Evolutionary conservation across 495 filamentous ascomycete species (phyloP).

Genomic region (Penicillium longicatenatum): DNA sequence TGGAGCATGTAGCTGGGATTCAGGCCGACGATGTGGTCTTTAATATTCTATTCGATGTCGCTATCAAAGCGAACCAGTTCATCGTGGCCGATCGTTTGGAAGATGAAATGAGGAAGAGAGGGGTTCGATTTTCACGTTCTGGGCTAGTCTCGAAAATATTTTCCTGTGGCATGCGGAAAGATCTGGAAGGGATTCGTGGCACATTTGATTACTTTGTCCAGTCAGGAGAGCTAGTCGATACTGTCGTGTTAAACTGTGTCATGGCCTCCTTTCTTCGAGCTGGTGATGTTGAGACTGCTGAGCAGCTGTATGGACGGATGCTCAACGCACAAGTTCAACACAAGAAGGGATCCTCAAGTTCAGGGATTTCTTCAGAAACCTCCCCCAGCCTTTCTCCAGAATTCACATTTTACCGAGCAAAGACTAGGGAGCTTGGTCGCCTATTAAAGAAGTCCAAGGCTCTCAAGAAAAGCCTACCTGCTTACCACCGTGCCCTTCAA

Average conservation of each 20-base stretch:
- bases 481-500: conserved; percentile 40
- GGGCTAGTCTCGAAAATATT: conserved; percentile 81
- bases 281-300: conserved; percentile 70
- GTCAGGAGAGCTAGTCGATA: conserved; percentile 85
- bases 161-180: conserved; percentile 69
- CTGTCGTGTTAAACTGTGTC: conserved; percentile 80
- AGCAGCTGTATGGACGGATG: conserved; percentile 82
- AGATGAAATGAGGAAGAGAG: conserved; percentile 73
- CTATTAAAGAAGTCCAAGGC: conserved; percentile 38
- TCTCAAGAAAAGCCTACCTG: conserved; percentile 31
- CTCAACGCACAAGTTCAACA: conserved; percentile 43
- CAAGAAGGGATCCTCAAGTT: neutral
- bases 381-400: conserved; percentile 26
- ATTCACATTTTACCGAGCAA: conserved; percentile 33
- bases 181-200: conserved; percentile 66
- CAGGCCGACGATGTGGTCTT: conserved; percentile 72
- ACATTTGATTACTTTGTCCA: conserved; percentile 77
- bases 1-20: conserved; percentile 75
- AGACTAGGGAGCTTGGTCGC: conserved; percentile 33
- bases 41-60: conserved; percentile 87
- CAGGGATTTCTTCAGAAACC: conserved; percentile 3
- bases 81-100: conserved; percentile 80
- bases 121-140: conserved; percentile 65
- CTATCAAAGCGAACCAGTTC: conserved; percentile 81
- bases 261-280: conserved; percentile 74